Conservation (phyloP, 2,329 filamentous ascomycete species). For the Sporothrix globosa region DNA sequence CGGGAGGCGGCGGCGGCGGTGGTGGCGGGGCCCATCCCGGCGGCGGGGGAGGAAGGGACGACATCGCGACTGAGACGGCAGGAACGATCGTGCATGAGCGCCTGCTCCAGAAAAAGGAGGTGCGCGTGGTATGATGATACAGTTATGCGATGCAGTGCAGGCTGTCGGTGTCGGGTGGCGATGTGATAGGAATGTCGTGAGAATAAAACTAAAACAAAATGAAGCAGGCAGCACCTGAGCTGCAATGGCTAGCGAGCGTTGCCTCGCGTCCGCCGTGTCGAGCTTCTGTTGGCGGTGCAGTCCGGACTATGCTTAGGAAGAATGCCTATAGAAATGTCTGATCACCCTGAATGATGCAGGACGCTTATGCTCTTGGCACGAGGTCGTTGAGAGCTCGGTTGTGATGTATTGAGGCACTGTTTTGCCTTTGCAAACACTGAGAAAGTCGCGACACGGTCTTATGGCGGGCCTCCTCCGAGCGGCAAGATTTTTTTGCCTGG, state of each 20-base stretch:
- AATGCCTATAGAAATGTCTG: background rate
- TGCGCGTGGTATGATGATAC: background rate
- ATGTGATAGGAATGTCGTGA: background rate
- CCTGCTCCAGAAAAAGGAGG: background rate
- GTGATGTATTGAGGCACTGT: slow-evolving; percentile 24
- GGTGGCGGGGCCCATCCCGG: slow-evolving; percentile 59
- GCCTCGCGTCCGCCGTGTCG: slow-evolving; percentile 19
- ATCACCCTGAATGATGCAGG: slow-evolving; percentile 13
- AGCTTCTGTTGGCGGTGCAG: background rate
- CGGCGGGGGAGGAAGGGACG: slow-evolving; percentile 51
- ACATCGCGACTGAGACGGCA: slow-evolving; percentile 32
- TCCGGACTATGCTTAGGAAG: background rate
- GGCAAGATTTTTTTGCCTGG: slow-evolving; percentile 28
- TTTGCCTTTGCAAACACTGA: slow-evolving; percentile 11
- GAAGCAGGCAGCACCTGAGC: slow-evolving; percentile 4
- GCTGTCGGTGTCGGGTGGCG: background rate
- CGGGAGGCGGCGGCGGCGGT: slow-evolving; percentile 51
- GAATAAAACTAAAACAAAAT: background rate
- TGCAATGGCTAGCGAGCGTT: slow-evolving; percentile 25
- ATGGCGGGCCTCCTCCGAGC: background rate
- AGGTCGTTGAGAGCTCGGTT: slow-evolving; percentile 11
- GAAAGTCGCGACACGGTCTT: slow-evolving; percentile 26
- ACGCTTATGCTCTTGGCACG: background rate
- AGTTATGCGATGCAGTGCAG: background rate
- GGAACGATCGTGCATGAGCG: background rate